These are phyloP conservation scores for Ilex asprella DNA, from an alignment of 257 asterid species.

Conservation along the genomic window DNA sequence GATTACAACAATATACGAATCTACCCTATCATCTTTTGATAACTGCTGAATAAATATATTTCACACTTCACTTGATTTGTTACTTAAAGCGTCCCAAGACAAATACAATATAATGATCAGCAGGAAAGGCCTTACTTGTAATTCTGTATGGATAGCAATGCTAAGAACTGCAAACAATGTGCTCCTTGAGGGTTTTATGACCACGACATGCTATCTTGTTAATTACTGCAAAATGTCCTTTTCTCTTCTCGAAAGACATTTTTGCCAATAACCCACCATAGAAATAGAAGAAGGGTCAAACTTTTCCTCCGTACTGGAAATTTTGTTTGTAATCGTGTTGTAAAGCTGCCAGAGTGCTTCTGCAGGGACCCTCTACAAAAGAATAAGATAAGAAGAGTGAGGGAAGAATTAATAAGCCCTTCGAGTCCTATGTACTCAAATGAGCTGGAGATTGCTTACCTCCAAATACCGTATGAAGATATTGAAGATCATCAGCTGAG, in stretches of 20 bases:
- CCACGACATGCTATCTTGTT: background rate
- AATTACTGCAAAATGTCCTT: no score
- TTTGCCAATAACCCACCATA: no score
- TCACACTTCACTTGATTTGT: background rate
- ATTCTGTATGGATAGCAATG: background rate
- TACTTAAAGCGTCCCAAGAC: background rate
- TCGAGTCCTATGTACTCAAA: background rate
- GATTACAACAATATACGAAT: no score
- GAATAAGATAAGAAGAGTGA: slow-evolving; percentile 3
- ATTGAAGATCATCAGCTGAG: slow-evolving; percentile 69
- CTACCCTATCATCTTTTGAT: no score
- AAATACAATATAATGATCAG: no score
- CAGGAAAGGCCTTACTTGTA: background rate
- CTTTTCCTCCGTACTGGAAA: slow-evolving; percentile 84
- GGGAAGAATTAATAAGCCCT: background rate
- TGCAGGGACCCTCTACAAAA: slow-evolving; percentile 87
- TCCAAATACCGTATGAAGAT: slow-evolving; percentile 79
- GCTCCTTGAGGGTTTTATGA: background rate
- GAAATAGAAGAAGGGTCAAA: slow-evolving; percentile 26
- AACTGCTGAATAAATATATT: no score
- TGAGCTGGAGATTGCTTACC: slow-evolving; percentile 36
- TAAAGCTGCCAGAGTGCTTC: slow-evolving; percentile 58
- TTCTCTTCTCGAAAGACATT: no score
- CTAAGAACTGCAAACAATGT: background rate
- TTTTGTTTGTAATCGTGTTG: slow-evolving; percentile 73